A percentile compares a stretch with the other conserved stretches of the same genome.
phyloP scores from a whole-genome alignment of 441 rosid genomes.

The Populus hybrid region DNA sequence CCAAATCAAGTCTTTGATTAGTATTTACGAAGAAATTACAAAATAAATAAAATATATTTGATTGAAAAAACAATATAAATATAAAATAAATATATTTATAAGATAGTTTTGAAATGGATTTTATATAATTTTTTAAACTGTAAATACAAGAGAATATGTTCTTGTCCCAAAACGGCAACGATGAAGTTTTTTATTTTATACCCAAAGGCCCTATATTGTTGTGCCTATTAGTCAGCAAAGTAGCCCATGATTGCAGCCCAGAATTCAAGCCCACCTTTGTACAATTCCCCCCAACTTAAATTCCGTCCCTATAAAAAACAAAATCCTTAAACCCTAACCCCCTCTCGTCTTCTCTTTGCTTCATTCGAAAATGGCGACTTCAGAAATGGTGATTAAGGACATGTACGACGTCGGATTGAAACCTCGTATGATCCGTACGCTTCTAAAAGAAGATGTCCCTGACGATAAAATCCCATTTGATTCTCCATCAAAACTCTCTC shows the following conservation, averaged over 20 bases:
- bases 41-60: too few species aligned
- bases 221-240: neutral
- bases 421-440: slow-evolving; percentile 49
- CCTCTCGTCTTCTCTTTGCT: neutral
- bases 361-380: neutral
- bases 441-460: slow-evolving; percentile 57
- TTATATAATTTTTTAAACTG: too few species aligned
- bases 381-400: slow-evolving; percentile 24
- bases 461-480: slow-evolving; percentile 48
- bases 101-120: too few species aligned
- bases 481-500: slow-evolving; percentile 35
- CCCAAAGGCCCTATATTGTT: neutral
- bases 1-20: too few species aligned
- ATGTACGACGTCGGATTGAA: slow-evolving; percentile 54
- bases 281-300: too few species aligned
- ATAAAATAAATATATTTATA: too few species aligned
- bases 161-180: too few species aligned
- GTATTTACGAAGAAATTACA: too few species aligned
- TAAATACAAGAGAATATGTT: too few species aligned
- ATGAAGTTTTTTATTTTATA: too few species aligned
- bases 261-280: neutral
- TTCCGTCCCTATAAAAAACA: neutral
- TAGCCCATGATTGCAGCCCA: neutral
- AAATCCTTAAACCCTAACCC: slow-evolving; percentile 3
- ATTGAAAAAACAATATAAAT: too few species aligned